A percentile compares a stretch with the other conserved stretches of the same genome.
Evolutionary conservation across 1,139 yeast species (phyloP).

Genomic region (Pichia sp.): DNA sequence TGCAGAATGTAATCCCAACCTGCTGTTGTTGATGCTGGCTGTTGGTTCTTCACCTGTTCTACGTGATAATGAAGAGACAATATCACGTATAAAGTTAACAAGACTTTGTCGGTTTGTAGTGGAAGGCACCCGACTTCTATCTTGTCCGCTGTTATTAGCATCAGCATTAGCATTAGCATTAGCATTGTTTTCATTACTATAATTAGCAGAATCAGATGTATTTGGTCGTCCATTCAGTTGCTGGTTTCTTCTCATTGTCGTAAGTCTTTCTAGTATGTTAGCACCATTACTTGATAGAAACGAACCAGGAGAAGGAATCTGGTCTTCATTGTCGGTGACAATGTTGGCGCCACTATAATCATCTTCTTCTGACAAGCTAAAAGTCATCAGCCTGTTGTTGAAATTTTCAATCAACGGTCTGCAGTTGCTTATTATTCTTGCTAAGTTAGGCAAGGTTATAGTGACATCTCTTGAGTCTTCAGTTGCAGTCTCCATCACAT

Average conservation of each 20-base stretch:
- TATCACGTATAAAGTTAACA: slow-evolving; percentile 16
- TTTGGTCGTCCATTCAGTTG: neutral
- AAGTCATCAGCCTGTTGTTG: slow-evolving; percentile 28
- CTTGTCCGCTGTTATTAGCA: neutral
- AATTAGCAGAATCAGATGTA: neutral
- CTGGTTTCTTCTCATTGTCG: slow-evolving; percentile 2
- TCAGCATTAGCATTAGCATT: neutral
- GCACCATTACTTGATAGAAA: neutral
- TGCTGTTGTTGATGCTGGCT: neutral
- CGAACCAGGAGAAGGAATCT: slow-evolving; percentile 5
- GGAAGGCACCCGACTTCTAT: neutral
- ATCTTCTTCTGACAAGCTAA: slow-evolving; percentile 28
- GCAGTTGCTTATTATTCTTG: slow-evolving; percentile 32
- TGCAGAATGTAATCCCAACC: slow-evolving; percentile 1
- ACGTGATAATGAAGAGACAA: slow-evolving; percentile 8
- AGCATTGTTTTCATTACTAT: neutral
- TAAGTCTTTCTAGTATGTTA: slow-evolving; percentile 2
- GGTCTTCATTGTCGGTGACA: slow-evolving; percentile 4
- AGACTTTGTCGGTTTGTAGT: slow-evolving; percentile 8
- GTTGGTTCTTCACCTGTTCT: neutral
- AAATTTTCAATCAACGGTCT: slow-evolving; percentile 29
- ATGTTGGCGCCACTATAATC: neutral
- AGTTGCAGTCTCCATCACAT: slow-evolving; percentile 18
- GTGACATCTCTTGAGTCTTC: slow-evolving; percentile 23
- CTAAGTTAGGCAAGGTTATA: slow-evolving; percentile 35